phyloP scores from a whole-genome alignment of 2,329 filamentous ascomycete species.

The Westerdykella sp. region DNA sequence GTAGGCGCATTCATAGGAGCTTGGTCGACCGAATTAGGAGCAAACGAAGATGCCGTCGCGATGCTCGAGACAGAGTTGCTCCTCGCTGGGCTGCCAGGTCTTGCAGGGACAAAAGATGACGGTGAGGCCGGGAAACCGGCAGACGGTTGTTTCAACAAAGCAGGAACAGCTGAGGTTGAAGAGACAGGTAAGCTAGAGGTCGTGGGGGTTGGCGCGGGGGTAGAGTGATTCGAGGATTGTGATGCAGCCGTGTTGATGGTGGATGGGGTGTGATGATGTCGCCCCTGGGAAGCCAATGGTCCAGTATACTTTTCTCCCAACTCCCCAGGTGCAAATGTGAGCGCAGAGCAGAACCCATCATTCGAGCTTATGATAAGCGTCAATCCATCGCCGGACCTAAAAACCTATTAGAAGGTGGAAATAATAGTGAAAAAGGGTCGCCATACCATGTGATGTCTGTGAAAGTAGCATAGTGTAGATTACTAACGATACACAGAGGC shows the following conservation, averaged over 20 bases:
- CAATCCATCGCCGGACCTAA: constrained; percentile 66
- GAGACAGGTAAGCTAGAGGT: constrained; percentile 55
- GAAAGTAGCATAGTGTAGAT: constrained; percentile 94
- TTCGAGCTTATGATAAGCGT: constrained; percentile 93
- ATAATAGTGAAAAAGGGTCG: background rate
- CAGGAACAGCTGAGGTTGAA: constrained; percentile 45
- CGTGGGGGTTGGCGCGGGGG: constrained; percentile 66
- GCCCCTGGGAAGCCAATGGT: constrained; percentile 43
- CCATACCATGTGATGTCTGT: constrained; percentile 90
- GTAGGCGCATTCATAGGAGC: constrained; percentile 65
- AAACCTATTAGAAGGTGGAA: constrained; percentile 26
- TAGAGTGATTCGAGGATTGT: constrained; percentile 54
- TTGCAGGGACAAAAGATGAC: constrained; percentile 48
- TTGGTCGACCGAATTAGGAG: constrained; percentile 29
- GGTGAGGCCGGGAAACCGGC: constrained; percentile 53
- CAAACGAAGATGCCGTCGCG: constrained; percentile 55
- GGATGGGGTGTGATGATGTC: constrained; percentile 31
- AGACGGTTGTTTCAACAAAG: constrained; percentile 46
- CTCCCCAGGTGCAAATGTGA: constrained; percentile 79
- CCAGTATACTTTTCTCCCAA: constrained; percentile 75
- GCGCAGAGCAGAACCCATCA: constrained; percentile 90
- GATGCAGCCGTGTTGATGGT: constrained; percentile 39
- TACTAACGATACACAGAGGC: constrained; percentile 90
- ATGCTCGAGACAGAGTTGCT: constrained; percentile 83
- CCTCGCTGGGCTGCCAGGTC: constrained; percentile 71